Percentiles rank a stretch among this genome's conserved stretches.
phyloP scores from a whole-genome alignment of 2,329 filamentous ascomycete genomes.

The Ophiostoma quercus region DNA sequence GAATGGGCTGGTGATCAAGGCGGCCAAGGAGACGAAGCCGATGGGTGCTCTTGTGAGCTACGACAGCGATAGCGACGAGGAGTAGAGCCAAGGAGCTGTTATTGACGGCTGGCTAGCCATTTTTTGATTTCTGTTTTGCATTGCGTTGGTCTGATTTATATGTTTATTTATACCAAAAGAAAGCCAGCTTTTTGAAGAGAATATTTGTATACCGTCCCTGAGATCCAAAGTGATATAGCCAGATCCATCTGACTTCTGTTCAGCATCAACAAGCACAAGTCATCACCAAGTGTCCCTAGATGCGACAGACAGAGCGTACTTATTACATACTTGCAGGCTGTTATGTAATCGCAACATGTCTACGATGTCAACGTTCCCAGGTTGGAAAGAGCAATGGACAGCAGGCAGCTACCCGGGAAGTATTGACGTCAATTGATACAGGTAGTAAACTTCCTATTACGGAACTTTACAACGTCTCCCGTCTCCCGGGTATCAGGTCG shows the following conservation, averaged over 20 bases:
- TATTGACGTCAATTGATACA: not conserved
- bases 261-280: not conserved
- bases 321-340: not conserved
- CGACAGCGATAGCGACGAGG: constrained; percentile 61
- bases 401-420: not conserved
- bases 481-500: not conserved
- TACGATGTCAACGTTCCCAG: not conserved
- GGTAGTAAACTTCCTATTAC: not conserved
- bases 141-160: not conserved
- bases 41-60: constrained; percentile 79
- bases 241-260: not conserved
- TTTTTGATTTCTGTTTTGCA: not conserved
- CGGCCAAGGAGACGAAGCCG: constrained; percentile 47
- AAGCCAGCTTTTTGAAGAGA: not conserved
- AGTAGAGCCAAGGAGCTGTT: not conserved
- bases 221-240: not conserved
- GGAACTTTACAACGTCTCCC: not conserved
- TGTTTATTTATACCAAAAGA: constrained; percentile 6
- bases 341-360: not conserved
- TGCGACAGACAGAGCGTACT: not conserved
- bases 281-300: not conserved
- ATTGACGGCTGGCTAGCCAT: not conserved
- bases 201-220: not conserved
- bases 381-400: not conserved
- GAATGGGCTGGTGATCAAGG: constrained; percentile 50